Conservation (phyloP, 2,329 filamentous ascomycete species). For the Trichoderma sp. region DNA sequence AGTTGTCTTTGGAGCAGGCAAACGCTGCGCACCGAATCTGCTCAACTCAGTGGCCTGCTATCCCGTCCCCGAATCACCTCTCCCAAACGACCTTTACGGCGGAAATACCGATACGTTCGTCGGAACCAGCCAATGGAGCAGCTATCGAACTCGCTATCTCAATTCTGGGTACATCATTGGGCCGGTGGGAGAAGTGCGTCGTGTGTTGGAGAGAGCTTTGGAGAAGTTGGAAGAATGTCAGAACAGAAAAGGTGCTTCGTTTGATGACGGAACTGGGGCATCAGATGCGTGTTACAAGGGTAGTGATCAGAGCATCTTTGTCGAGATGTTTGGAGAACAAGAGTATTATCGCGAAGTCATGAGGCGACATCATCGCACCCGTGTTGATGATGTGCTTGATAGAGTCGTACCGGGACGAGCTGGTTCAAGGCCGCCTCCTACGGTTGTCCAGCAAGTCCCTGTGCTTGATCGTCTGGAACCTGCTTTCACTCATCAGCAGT, state of each 20-base stretch:
- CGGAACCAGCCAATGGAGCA: slow-evolving; percentile 24
- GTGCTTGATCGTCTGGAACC: slow-evolving; percentile 30
- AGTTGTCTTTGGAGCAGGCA: slow-evolving; percentile 33
- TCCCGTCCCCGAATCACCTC: slow-evolving; percentile 32
- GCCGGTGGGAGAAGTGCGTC: slow-evolving; percentile 28
- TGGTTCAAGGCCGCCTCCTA: slow-evolving; percentile 27
- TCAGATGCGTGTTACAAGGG: slow-evolving; percentile 29
- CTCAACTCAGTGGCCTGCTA: slow-evolving; percentile 31
- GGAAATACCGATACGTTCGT: slow-evolving; percentile 29
- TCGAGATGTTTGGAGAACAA: slow-evolving; percentile 34
- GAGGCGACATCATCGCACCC: slow-evolving; percentile 30
- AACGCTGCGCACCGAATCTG: slow-evolving; percentile 32
- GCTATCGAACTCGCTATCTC: slow-evolving; percentile 32
- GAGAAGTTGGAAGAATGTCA: slow-evolving; percentile 28
- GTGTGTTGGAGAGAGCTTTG: slow-evolving; percentile 29
- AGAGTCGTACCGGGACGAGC: slow-evolving; percentile 26
- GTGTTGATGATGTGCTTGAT: slow-evolving; percentile 28
- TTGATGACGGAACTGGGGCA: slow-evolving; percentile 23
- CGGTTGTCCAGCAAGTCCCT: slow-evolving; percentile 21
- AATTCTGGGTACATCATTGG: slow-evolving; percentile 33
- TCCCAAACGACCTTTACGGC: slow-evolving; percentile 29
- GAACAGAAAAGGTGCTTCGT: slow-evolving; percentile 2
- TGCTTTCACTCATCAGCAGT: slow-evolving; percentile 28
- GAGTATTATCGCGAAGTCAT: slow-evolving; percentile 35
- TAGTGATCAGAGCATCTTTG: slow-evolving; percentile 35